Conservation (phyloP, 2,329 filamentous ascomycete species). For the Venturia aucupariae region DNA sequence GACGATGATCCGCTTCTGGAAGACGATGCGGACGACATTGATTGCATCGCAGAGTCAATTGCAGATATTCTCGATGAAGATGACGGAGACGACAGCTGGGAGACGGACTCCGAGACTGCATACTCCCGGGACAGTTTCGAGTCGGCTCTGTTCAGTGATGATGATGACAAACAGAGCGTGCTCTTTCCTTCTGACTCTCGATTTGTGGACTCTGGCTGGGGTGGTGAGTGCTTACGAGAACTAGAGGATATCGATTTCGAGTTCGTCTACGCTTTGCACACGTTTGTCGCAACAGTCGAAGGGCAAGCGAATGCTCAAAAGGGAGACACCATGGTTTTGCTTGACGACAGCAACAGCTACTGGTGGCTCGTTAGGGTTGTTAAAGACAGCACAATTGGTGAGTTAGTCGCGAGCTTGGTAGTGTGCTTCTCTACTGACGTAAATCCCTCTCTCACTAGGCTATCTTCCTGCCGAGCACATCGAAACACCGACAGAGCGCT, state of each 20-base stretch:
- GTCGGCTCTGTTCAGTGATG: conserved; percentile 7
- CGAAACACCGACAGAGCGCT: conserved; percentile 88
- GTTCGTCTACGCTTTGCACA: conserved; percentile 96
- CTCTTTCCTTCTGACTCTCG: conserved; percentile 45
- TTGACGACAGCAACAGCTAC: conserved; percentile 98
- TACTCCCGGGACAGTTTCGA: conserved; percentile 23
- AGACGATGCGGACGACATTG: conserved; percentile 6
- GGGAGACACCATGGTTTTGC: conserved; percentile 94
- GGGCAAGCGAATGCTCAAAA: conserved; percentile 97
- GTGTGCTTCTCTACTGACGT: neutral
- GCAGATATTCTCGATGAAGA: conserved; percentile 3
- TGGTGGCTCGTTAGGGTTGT: conserved; percentile 98
- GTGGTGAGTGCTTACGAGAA: conserved; percentile 76
- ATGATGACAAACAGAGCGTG: conserved; percentile 51
- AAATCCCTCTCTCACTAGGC: conserved; percentile 45
- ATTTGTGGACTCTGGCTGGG: conserved; percentile 65
- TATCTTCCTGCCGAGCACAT: conserved; percentile 97
- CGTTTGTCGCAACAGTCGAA: conserved; percentile 94
- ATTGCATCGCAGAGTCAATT: neutral
- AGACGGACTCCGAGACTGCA: conserved; percentile 25
- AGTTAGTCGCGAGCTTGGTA: conserved; percentile 19
- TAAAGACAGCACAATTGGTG: conserved; percentile 91
- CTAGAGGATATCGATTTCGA: conserved; percentile 99
- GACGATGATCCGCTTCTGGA: conserved; percentile 32
- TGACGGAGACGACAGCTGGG: conserved; percentile 15